Percentiles rank a stretch among this genome's conserved stretches.
Evolutionary conservation across 2,329 filamentous ascomycete species (phyloP).

Genomic region (Fusarium caatingaense): DNA sequence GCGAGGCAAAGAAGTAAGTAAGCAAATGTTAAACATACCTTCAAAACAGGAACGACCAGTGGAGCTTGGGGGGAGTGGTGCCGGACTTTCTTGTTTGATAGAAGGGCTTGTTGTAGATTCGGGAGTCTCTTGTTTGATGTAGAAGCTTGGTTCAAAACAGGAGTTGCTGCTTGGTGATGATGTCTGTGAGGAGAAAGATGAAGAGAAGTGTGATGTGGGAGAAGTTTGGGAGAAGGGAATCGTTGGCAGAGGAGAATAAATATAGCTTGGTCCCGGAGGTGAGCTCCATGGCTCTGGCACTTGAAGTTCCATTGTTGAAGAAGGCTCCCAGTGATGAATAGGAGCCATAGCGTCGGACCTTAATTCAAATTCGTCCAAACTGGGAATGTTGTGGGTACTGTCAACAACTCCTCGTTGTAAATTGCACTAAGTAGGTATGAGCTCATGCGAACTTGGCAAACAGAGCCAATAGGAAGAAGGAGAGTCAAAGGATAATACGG

Average conservation of each 20-base stretch:
- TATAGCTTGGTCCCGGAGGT: conserved; percentile 7
- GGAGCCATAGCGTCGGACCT: background rate
- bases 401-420: background rate
- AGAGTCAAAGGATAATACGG: background rate
- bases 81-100: background rate
- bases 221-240: background rate
- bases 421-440: background rate
- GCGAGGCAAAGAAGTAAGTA: background rate
- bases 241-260: background rate
- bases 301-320: background rate
- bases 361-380: background rate
- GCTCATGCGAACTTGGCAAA: background rate
- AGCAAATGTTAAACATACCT: background rate
- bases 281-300: background rate
- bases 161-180: background rate
- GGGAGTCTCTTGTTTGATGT: background rate
- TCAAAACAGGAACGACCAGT: background rate
- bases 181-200: background rate
- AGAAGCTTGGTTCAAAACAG: background rate
- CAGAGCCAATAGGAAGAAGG: background rate
- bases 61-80: background rate
- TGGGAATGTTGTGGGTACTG: background rate
- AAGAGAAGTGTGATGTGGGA: background rate
- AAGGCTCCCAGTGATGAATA: conserved; percentile 1
- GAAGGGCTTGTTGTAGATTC: background rate